Percentiles rank a stretch among this genome's conserved stretches.
Conservation (phyloP, 2,329 filamentous ascomycete species). For the Penicillium sp. region DNA sequence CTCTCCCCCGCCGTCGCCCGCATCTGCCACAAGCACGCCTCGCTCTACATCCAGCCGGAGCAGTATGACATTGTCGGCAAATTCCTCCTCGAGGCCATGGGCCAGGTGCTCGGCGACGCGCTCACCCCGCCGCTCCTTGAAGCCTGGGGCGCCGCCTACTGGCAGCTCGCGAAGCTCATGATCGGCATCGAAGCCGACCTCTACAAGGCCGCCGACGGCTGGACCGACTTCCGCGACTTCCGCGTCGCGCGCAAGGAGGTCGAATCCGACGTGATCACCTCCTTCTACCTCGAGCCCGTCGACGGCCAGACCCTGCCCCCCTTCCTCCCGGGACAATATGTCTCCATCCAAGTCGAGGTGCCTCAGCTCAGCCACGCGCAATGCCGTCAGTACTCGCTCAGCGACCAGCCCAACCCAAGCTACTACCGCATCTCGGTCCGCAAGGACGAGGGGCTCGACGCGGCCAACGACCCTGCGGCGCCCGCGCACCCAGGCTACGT, state of each 20-base stretch:
- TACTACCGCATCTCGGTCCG: conserved; percentile 76
- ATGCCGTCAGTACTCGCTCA: conserved; percentile 74
- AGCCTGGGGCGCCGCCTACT: conserved; percentile 75
- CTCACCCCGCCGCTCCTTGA: conserved; percentile 68
- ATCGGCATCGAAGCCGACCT: conserved; percentile 68
- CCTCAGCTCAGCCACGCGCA: conserved; percentile 66
- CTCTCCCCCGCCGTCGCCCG: conserved; percentile 65
- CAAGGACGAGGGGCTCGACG: conserved; percentile 62
- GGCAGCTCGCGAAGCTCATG: conserved; percentile 74
- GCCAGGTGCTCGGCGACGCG: conserved; percentile 67
- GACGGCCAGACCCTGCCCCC: conserved; percentile 65
- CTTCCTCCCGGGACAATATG: conserved; percentile 74
- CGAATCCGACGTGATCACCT: conserved; percentile 71
- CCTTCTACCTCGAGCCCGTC: conserved; percentile 70
- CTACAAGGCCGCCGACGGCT: conserved; percentile 65
- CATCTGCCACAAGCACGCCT: conserved; percentile 78
- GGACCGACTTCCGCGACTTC: conserved; percentile 72
- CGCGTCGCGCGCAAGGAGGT: conserved; percentile 66
- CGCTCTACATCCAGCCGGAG: conserved; percentile 69
- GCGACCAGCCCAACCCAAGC: conserved; percentile 64
- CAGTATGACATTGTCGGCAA: conserved; percentile 74
- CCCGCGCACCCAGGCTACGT: conserved; percentile 66
- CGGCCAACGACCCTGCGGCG: conserved; percentile 47
- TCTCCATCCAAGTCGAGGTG: conserved; percentile 66
- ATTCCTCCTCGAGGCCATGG: conserved; percentile 71